Evolutionary conservation across 495 filamentous ascomycete species (phyloP).

Genomic region (Endocarpon pusillum): DNA sequence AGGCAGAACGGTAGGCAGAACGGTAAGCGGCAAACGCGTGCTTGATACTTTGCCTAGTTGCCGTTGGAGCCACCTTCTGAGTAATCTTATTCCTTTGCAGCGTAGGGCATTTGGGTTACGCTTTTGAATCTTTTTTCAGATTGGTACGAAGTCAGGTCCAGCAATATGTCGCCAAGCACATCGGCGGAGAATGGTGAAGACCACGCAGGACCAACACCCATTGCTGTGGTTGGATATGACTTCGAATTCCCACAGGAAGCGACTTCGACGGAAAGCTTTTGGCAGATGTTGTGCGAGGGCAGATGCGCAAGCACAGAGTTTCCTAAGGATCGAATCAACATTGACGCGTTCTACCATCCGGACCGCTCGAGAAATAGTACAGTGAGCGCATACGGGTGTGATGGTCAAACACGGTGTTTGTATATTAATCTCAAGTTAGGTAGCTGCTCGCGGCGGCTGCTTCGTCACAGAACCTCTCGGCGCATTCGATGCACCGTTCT

Average conservation of each 20-base stretch:
- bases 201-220: slow-evolving; percentile 14
- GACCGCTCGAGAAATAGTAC: slow-evolving; percentile 1
- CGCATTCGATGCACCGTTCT: slow-evolving; percentile 34
- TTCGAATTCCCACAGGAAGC: slow-evolving; percentile 39
- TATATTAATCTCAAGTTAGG: background rate
- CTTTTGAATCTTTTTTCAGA: background rate
- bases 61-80: background rate
- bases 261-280: slow-evolving; percentile 31
- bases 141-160: background rate
- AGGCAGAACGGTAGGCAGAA: background rate
- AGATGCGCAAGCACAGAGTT: slow-evolving; percentile 25
- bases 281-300: slow-evolving; percentile 34
- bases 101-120: background rate
- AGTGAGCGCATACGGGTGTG: background rate
- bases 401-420: background rate
- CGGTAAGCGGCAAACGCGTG: background rate
- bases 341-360: slow-evolving; percentile 6
- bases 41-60: background rate
- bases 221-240: slow-evolving; percentile 40
- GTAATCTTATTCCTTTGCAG: background rate
- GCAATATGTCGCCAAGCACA: background rate
- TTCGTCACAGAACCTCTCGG: slow-evolving; percentile 24
- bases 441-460: background rate
- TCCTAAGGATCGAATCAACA: slow-evolving; percentile 5
- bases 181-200: background rate